Base-by-base conservation (phyloP, 495 filamentous ascomycete genomes). In the Cercophora scortea region DNA sequence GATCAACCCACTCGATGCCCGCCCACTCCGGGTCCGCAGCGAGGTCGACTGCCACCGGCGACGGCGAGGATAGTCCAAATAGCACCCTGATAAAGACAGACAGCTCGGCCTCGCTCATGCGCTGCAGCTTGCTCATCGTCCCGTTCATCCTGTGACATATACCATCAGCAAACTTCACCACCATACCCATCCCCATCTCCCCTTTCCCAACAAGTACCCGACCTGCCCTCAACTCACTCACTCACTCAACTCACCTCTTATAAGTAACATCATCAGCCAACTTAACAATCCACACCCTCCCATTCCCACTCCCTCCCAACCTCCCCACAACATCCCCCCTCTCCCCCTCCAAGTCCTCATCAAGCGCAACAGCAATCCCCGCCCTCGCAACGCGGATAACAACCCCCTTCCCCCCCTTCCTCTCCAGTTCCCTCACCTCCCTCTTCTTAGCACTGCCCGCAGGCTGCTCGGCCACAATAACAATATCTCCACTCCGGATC, bases 211-310 rank as follows among this genome's bases (percentile, higher is more conserved):
- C 25, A 25, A 25, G n/a, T n/a, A n/a, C n/a, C n/a, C n/a, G n/a
- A n/a, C n/a, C n/a, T 25, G 25, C 5, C 25, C 25, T 25, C 25
- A 25, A 25, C 25, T 25, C 17, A 41, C 32, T 15, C 10, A 50
- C 9, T 25, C 44, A 17, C 51, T 33, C 51, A 25, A 52, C 55
- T 72, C 50, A 88, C 85, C 90, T 76, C 70, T 86, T 80, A 69
- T 86, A 90, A 38, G 90, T 96, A 57, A 96, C 85, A 71, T 97
- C 94, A 69, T 97, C 95, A 13, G 93, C 90, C 61, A 97, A 71
- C 73, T 97, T 97, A 17, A 98, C 84, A 33, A 82, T 60, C 82
- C 80, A 84, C 34, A 84, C 61, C 46, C 84, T 39, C 73, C 89
- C 53, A 90, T 79, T 17, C 81, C 84, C 43, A 92, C 78, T n/a